Evolutionary conservation across 2,329 filamentous ascomycete species (phyloP).

Genomic region (Pseudocercospora fijiensis): DNA sequence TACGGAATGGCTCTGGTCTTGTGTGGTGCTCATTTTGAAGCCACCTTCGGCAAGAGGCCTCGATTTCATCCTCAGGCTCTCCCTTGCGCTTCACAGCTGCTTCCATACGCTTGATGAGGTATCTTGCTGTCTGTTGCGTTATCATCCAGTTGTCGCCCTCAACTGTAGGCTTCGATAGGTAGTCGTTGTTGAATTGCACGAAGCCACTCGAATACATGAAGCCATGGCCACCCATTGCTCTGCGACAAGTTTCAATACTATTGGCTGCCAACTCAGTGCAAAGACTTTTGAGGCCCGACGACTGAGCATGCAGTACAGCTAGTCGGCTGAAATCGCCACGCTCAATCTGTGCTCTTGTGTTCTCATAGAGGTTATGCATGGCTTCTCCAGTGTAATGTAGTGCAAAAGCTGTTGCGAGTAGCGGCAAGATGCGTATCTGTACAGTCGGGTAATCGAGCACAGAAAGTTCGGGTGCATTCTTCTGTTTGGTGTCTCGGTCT

Average conservation of each 20-base stretch:
- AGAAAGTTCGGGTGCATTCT: slow-evolving; percentile 43
- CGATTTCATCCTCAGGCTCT: slow-evolving; percentile 41
- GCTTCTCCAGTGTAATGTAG: slow-evolving; percentile 50
- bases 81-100: slow-evolving; percentile 41
- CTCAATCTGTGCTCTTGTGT: slow-evolving; percentile 49
- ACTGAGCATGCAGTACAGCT: slow-evolving; percentile 55
- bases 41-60: slow-evolving; percentile 45
- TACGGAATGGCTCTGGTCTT: slow-evolving; percentile 34
- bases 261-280: slow-evolving; percentile 55
- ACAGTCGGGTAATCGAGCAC: slow-evolving; percentile 57
- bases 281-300: slow-evolving; percentile 54
- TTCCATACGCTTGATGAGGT: slow-evolving; percentile 55
- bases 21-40: slow-evolving; percentile 38
- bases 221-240: slow-evolving; percentile 56
- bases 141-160: slow-evolving; percentile 61
- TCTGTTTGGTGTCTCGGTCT: slow-evolving; percentile 47
- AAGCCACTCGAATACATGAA: slow-evolving; percentile 55
- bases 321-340: slow-evolving; percentile 52
- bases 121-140: slow-evolving; percentile 53
- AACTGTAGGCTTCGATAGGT: slow-evolving; percentile 55
- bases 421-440: slow-evolving; percentile 54
- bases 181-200: slow-evolving; percentile 53
- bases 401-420: slow-evolving; percentile 55
- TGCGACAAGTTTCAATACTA: slow-evolving; percentile 55
- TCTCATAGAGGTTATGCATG: slow-evolving; percentile 52